phyloP scores from a whole-genome alignment of 768 basidiomycete species.

The Mycena chlorophos region DNA sequence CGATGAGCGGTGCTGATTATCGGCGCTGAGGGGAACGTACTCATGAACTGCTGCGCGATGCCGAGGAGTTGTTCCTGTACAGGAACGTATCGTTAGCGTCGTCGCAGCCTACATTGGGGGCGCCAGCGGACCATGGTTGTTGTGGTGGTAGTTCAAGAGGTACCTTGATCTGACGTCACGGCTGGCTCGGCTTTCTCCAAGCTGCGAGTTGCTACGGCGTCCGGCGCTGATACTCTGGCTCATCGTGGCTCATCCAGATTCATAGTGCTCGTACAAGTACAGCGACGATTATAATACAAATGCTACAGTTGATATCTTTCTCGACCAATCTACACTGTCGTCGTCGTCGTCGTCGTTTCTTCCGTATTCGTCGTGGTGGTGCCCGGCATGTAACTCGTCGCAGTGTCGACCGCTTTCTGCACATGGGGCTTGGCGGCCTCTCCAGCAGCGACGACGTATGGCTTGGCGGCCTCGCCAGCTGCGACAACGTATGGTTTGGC shows the following conservation, averaged over 20 bases:
- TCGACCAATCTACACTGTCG: too few relatives aligned
- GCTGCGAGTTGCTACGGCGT: too few relatives aligned
- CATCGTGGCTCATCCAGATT: too few relatives aligned
- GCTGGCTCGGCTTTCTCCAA: too few relatives aligned
- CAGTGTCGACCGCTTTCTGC: conserved; percentile 38
- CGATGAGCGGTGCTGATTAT: conserved; percentile 6
- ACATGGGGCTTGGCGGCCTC: conserved; percentile 41
- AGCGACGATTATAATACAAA: background rate
- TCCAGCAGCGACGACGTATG: conserved; percentile 31
- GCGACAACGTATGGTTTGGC: conserved; percentile 31
- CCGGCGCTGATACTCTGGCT: too few relatives aligned
- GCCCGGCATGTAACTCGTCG: conserved; percentile 36
- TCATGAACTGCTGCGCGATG: conserved; percentile 12
- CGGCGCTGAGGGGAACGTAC: background rate
- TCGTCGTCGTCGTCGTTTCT: background rate
- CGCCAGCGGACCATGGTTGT: too few relatives aligned
- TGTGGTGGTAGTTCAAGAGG: too few relatives aligned
- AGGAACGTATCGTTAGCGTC: too few relatives aligned
- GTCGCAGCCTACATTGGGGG: too few relatives aligned
- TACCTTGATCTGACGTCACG: too few relatives aligned
- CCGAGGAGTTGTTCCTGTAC: conserved; percentile 4
- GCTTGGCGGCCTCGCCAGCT: conserved; percentile 32
- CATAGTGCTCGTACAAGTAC: too few relatives aligned
- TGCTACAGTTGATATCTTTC: too few relatives aligned
- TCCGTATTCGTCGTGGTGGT: conserved; percentile 25